phyloP scores from a whole-genome alignment of 495 filamentous ascomycete species.

The Baudoinia panamericana region DNA sequence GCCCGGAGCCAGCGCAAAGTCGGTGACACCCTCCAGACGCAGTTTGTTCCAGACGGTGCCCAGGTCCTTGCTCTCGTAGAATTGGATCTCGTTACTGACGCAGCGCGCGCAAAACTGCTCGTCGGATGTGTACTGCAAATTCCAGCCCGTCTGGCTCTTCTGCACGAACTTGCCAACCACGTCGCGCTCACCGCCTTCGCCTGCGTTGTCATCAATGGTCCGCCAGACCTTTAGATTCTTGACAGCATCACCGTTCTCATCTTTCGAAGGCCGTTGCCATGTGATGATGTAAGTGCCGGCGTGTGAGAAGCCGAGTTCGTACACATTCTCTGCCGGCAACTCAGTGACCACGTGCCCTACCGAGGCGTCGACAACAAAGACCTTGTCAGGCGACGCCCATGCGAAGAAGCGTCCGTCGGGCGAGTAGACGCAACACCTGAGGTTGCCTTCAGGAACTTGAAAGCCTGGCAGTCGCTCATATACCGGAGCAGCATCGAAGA shows the following conservation, averaged over 20 bases:
- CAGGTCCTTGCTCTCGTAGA: conserved; percentile 79
- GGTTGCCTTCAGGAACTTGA: conserved; percentile 75
- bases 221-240: conserved; percentile 98
- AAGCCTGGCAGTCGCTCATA: conserved; percentile 81
- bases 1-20: conserved; percentile 82
- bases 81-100: conserved; percentile 95
- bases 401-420: conserved; percentile 91
- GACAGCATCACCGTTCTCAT: conserved; percentile 77
- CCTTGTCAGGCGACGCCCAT: conserved; percentile 81
- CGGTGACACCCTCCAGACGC: conserved; percentile 75
- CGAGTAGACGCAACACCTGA: conserved; percentile 88
- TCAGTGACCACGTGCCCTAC: conserved; percentile 63
- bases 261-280: conserved; percentile 87
- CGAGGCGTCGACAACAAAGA: conserved; percentile 71
- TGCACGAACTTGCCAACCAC: conserved; percentile 86
- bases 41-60: conserved; percentile 87
- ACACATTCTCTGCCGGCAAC: conserved; percentile 67
- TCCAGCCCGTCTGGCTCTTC: conserved; percentile 91
- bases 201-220: conserved; percentile 45
- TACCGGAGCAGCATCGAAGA: conserved; percentile 77
- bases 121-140: conserved; percentile 89
- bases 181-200: conserved; percentile 41
- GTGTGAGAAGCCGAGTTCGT: conserved; percentile 88
- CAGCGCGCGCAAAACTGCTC: conserved; percentile 82
- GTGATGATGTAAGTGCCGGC: conserved; percentile 85